phyloP scores from a whole-genome alignment of 768 basidiomycete genomes.

The Trametes villosa region DNA sequence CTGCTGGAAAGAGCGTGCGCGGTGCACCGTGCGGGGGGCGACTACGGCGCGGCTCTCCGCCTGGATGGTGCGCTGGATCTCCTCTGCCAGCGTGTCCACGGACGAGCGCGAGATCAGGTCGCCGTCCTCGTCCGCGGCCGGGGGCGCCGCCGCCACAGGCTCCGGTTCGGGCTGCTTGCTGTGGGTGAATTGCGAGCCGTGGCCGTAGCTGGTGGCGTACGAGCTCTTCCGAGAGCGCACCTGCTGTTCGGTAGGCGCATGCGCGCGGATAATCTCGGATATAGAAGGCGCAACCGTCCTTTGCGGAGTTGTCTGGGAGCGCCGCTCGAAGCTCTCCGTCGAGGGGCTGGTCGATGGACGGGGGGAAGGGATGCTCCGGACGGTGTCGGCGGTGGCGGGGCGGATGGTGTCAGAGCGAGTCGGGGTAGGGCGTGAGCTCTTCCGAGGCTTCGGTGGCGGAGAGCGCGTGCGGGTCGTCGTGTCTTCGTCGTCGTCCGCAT shows the following conservation, averaged over 20 bases:
- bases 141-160: slow-evolving; percentile 53
- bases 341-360: slow-evolving; percentile 18
- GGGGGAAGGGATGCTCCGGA: slow-evolving; percentile 6
- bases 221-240: slow-evolving; percentile 51
- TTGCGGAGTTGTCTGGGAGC: slow-evolving; percentile 33
- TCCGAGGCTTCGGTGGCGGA: slow-evolving; percentile 8
- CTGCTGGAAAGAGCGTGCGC: slow-evolving; percentile 33
- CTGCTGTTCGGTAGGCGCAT: slow-evolving; percentile 63
- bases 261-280: slow-evolving; percentile 83
- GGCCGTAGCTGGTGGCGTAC: slow-evolving; percentile 50
- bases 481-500: slow-evolving; percentile 55
- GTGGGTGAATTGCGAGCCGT: slow-evolving; percentile 43
- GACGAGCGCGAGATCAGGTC: slow-evolving; percentile 81
- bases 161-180: slow-evolving; percentile 58
- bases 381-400: slow-evolving; percentile 9
- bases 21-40: slow-evolving; percentile 39
- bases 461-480: slow-evolving; percentile 10
- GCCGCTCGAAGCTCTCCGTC: slow-evolving; percentile 23
- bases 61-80: slow-evolving; percentile 72
- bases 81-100: slow-evolving; percentile 85
- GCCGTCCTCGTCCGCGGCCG: slow-evolving; percentile 58
- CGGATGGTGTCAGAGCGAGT: slow-evolving; percentile 14
- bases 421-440: background rate
- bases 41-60: slow-evolving; percentile 50
- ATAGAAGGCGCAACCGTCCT: slow-evolving; percentile 75